Evolutionary conservation across 2,329 filamentous ascomycete species (phyloP), one percentile per base, ranked within the genome.

Genomic region (Graphiopsis chlorocephala): DNA sequence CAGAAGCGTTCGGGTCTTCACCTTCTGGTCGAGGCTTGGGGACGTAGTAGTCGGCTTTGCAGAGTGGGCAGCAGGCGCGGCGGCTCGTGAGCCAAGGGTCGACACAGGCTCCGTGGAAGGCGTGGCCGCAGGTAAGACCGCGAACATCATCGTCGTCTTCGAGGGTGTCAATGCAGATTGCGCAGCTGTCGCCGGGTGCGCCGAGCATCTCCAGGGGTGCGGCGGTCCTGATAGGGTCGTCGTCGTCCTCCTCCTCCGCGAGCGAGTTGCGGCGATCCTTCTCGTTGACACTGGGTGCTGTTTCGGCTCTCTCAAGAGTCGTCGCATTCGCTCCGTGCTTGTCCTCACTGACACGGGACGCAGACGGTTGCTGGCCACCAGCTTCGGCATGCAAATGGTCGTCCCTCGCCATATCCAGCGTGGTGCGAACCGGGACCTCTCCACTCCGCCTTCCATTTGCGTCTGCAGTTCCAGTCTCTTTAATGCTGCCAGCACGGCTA

Each of bases 91-190:
- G 81, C 95, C 95, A 99, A 12, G 95, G 95, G 72, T 99, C 95
- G 57, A 99, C 87, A 75, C 95, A 99, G 45, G 90, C 91, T 59
- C 93, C 93, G 76, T 99, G 95, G 85, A 98, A 99, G 62, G 94
- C 93, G 78, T 99, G 95, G n/a, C 95, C 95, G 74, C 95, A 99
- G 4, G 92, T 93, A 67, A 99, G 81, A 2, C 95, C 95, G 70
- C 95, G 91, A 58, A 99, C 89, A 75, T 99, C 94, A 72, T 98
- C 95, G 68, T 97, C 92, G 68, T 98, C 92, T 76, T 99, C 95
- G 20, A 99, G 85, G 0, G 86, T 90, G 74, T 99, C 95, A 69
- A 99, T 90, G 77, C 95, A 99, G 72, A 99, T 98, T 59, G 95
- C 95, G 78, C 95, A 99, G 1, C 92, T 90, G 75, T 99, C 95